Conservation (phyloP, 2,329 filamentous ascomycete genomes). For the Penicillium sp. region DNA sequence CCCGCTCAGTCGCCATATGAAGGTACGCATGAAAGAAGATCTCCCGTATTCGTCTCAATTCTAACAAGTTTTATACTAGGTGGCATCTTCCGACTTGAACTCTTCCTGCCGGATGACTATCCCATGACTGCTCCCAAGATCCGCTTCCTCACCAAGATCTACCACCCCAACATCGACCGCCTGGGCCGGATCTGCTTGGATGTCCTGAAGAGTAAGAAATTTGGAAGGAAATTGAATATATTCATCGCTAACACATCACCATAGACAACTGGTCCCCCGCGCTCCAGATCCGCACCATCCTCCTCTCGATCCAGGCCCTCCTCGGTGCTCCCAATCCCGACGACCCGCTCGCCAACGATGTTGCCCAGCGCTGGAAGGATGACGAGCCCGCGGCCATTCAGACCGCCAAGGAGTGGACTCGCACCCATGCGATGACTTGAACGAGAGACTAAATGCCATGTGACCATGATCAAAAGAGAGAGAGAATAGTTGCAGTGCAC, state of each 20-base stretch:
- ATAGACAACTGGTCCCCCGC: conserved; percentile 98
- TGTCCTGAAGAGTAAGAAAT: conserved; percentile 83
- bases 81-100: conserved; percentile 93
- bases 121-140: conserved; percentile 99
- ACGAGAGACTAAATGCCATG: conserved; percentile 34
- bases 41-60: conserved; percentile 11
- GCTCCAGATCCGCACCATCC: conserved; percentile 94
- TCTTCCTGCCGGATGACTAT: conserved; percentile 98
- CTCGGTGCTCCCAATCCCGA: conserved; percentile 97
- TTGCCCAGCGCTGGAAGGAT: conserved; percentile 98
- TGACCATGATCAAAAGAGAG: conserved; percentile 43
- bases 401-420: conserved; percentile 91
- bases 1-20: conserved; percentile 93
- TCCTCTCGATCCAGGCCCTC: conserved; percentile 97
- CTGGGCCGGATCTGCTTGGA: conserved; percentile 96
- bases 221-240: too few species aligned
- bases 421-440: conserved; percentile 72
- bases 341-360: conserved; percentile 96
- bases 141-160: conserved; percentile 97
- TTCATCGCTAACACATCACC: conserved; percentile 14
- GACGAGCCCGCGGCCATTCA: conserved; percentile 90
- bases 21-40: conserved; percentile 58
- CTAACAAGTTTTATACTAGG: conserved; percentile 49
- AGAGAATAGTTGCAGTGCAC: conserved; percentile 23
- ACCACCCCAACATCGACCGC: conserved; percentile 98